Conservation (phyloP, 306 rosid species). For the Corylus avellana region DNA sequence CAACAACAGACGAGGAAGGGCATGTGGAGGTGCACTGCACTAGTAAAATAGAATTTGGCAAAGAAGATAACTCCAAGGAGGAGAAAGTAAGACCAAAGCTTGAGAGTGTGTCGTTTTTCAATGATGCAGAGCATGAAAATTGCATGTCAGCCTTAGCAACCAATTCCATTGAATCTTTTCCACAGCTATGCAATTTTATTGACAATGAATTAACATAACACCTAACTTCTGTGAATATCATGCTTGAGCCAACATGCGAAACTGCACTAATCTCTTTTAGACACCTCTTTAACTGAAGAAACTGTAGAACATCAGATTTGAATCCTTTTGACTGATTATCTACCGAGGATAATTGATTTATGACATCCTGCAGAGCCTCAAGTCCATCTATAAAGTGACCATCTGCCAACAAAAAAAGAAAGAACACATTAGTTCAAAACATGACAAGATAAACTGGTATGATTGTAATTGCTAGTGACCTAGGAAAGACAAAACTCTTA, state of each 20-base stretch:
- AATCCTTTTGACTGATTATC: constrained; percentile 63
- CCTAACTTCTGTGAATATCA: constrained; percentile 53
- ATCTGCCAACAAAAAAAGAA: constrained; percentile 45
- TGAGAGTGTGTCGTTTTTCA: constrained; percentile 53
- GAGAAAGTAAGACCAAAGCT: constrained; percentile 56
- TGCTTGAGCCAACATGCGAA: constrained; percentile 36
- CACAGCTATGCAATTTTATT: constrained; percentile 43
- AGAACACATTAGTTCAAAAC: constrained; percentile 17
- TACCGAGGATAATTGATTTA: constrained; percentile 56
- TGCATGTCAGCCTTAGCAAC: constrained; percentile 55
- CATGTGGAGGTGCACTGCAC: constrained; percentile 55
- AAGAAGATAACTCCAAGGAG: constrained; percentile 48
- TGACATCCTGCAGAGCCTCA: constrained; percentile 54
- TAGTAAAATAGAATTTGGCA: constrained; percentile 45
- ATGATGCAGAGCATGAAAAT: constrained; percentile 57
- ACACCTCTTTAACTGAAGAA: constrained; percentile 55
- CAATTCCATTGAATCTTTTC: constrained; percentile 43
- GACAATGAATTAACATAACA: constrained; percentile 51
- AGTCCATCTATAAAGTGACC: constrained; percentile 53
- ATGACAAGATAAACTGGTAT: constrained; percentile 16
- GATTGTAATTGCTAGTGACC: constrained; percentile 7
- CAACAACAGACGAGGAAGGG: constrained; percentile 45
- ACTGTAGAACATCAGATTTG: constrained; percentile 76
- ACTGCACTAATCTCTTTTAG: constrained; percentile 37
- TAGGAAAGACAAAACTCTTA: constrained; percentile 37